phyloP scores from a whole-genome alignment of 73 alveolate species.

The Paramecium tetraurelia region DNA sequence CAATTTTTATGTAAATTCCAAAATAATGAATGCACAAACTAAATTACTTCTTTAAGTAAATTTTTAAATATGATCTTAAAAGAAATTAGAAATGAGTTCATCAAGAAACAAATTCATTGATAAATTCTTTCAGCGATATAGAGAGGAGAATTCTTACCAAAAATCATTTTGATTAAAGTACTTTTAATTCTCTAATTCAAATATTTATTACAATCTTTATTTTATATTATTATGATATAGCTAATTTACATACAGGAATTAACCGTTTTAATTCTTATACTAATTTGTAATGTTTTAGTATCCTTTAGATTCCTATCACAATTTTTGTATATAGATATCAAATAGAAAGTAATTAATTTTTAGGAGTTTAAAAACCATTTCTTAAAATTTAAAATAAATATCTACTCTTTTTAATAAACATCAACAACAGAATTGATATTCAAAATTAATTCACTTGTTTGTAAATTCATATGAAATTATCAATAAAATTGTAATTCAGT shows the following conservation, averaged over 20 bases:
- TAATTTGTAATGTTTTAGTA: no score
- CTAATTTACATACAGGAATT: no score
- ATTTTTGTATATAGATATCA: no score
- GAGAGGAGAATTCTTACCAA: background rate
- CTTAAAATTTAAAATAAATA: no score
- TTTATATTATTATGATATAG: no score
- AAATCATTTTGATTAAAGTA: background rate
- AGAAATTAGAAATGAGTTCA: background rate
- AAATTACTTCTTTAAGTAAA: background rate
- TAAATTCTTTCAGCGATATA: background rate
- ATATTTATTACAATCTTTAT: no score
- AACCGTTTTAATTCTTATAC: no score
- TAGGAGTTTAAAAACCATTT: no score
- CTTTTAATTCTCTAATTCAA: background rate
- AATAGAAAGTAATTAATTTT: no score
- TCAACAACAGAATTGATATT: background rate
- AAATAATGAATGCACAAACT: background rate
- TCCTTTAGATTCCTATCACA: no score
- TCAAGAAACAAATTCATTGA: background rate
- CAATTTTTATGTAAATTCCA: background rate
- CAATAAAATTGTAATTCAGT: no score
- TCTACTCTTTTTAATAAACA: background rate
- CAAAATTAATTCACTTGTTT: background rate
- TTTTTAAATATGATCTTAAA: background rate
- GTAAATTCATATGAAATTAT: no score